Base-by-base conservation (phyloP, 75 land plant genomes). In the Sequoia sempervirens region DNA sequence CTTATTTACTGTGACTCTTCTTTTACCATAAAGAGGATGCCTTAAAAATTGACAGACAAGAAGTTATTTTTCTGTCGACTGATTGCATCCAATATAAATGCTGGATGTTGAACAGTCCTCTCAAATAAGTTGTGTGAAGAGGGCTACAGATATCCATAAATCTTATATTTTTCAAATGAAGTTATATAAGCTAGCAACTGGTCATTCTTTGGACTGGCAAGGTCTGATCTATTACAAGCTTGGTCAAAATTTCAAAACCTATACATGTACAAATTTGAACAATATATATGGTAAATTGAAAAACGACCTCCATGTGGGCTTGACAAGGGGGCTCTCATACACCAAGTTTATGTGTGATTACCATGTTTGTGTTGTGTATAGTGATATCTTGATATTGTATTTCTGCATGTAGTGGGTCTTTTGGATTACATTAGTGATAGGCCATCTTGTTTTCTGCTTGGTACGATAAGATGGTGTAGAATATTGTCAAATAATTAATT, bases 131-230 rank as follows among this genome's bases (percentile, higher is more conserved):
- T 52, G 54, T 85, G 46, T 85, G 47, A 32, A 58, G 86, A 82
- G 85, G 86, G 86, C 86, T 85, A 85, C 86, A 85, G 68, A 85
- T 85, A 37, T 83, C 85, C 72, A 41, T 36, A 85, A 18, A 85
- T 82, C 83, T 38, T 79, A 43, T 68, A 18, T 4, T 40, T 66
- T 9, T 41, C 23, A 26, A 15, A 70, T 30, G 32, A 75, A 32
- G 28, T 38, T 46, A 26, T 13, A 3, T 17, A 43, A 80, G 46
- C 81, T 38, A 46, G 52, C 47, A 79, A 41, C 7, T 23, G n/a
- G n/a, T 79, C 43, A 26, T 23, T 79, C 41, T 37, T 80, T 41
- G 40, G 36, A 6, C 53, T 50, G 53, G 53, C 53, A 50, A 50
- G 53, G 53, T 14, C 15, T 50, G 2, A 50, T 50, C 53, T 50